These are phyloP conservation scores for Pseudonectria buxi DNA, from an alignment of 2,329 filamentous ascomycete species.

Conservation along the genomic window DNA sequence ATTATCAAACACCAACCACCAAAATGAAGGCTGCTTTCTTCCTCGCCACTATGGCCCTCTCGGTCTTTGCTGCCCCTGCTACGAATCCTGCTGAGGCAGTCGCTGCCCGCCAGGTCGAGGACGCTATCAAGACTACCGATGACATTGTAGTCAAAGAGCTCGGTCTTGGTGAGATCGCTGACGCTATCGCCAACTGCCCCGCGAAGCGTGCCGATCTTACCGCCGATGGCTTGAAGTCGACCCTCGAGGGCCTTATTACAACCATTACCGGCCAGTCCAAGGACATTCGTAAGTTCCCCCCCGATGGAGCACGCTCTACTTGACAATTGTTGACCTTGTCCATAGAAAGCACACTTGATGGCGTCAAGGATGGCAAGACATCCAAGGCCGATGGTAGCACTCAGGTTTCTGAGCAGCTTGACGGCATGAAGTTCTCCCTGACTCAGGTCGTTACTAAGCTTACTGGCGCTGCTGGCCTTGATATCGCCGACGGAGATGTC, in stretches of 20 bases:
- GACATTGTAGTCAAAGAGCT: slow-evolving; percentile 1
- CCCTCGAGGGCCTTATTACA: too few species aligned
- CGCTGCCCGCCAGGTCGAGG: background rate
- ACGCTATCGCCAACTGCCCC: too few species aligned
- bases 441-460: slow-evolving; percentile 18
- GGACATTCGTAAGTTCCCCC: too few species aligned
- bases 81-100: slow-evolving; percentile 2
- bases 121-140: background rate
- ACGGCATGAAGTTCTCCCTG: slow-evolving; percentile 16
- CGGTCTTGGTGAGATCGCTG: slow-evolving; percentile 3
- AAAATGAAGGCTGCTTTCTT: slow-evolving; percentile 22
- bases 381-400: slow-evolving; percentile 14
- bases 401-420: slow-evolving; percentile 10
- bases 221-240: too few species aligned
- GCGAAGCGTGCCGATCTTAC: too few species aligned
- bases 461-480: slow-evolving; percentile 13
- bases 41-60: slow-evolving; percentile 16
- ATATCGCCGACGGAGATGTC: slow-evolving; percentile 17
- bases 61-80: slow-evolving; percentile 15
- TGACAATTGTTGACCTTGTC: too few species aligned
- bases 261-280: too few species aligned
- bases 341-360: slow-evolving; percentile 2
- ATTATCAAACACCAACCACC: slow-evolving; percentile 5
- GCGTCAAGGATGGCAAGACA: slow-evolving; percentile 15
- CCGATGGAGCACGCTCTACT: too few species aligned